phyloP scores from a whole-genome alignment of 495 filamentous ascomycete genomes.

The Venustampulla echinocandica region DNA sequence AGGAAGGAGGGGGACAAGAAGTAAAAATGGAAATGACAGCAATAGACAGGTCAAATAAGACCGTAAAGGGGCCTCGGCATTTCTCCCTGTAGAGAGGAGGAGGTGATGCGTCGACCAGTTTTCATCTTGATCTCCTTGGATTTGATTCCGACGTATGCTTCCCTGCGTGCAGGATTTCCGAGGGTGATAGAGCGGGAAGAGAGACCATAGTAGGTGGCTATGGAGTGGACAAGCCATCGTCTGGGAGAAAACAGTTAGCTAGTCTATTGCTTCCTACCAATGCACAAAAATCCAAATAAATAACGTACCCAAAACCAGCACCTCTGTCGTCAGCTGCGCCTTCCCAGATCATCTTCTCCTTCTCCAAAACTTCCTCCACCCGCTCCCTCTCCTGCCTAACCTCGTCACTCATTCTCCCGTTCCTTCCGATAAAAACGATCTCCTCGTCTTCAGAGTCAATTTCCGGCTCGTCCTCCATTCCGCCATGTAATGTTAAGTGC shows the following conservation, averaged over 20 bases:
- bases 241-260: conserved; percentile 32
- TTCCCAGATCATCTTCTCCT: conserved; percentile 73
- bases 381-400: conserved; percentile 24
- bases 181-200: conserved; percentile 73
- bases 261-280: not conserved
- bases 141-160: conserved; percentile 78
- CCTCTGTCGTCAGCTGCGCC: conserved; percentile 61
- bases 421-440: conserved; percentile 83
- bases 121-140: conserved; percentile 29
- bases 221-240: conserved; percentile 88
- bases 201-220: conserved; percentile 88
- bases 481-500: conserved; percentile 25
- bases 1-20: too few species aligned
- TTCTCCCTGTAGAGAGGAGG: conserved; percentile 25
- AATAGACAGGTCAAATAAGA: conserved; percentile 50
- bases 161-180: conserved; percentile 64
- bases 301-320: conserved; percentile 74
- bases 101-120: conserved; percentile 13
- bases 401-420: conserved; percentile 63
- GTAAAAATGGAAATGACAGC: too few species aligned
- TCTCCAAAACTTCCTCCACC: conserved; percentile 41
- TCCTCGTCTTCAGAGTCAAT: conserved; percentile 70
- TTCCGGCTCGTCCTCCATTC: conserved; percentile 42
- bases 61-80: conserved; percentile 54
- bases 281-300: not conserved